These are phyloP conservation scores for Ormosia semicastrata DNA, from an alignment of 306 rosid genomes.

Conservation along the genomic window DNA sequence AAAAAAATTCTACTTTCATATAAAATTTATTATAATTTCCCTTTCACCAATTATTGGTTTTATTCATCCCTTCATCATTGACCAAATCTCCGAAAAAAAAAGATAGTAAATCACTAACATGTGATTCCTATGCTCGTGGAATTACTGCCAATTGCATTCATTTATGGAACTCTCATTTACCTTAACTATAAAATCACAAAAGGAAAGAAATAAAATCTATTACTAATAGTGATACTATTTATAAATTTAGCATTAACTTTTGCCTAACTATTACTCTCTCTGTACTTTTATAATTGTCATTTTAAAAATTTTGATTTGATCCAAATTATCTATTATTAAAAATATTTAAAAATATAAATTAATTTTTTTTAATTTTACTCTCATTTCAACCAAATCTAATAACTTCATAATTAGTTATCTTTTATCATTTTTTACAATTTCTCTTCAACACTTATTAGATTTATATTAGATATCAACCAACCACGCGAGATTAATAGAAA, in stretches of 20 bases:
- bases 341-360: too few species aligned
- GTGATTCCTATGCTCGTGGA: neutral
- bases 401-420: too few species aligned
- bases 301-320: too few species aligned
- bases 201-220: neutral
- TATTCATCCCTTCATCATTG: neutral
- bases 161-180: neutral
- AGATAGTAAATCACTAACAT: neutral
- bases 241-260: neutral
- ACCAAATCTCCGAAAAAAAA: neutral
- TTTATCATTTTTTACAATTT: too few species aligned
- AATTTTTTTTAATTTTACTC: too few species aligned
- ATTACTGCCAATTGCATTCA: neutral
- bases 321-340: too few species aligned
- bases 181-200: neutral
- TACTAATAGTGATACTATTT: neutral
- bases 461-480: too few species aligned
- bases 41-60: neutral
- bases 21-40: neutral
- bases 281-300: too few species aligned
- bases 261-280: too few species aligned
- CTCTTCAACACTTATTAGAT: too few species aligned
- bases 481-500: too few species aligned
- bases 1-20: neutral
- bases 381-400: too few species aligned